A percentile compares a stretch with the other conserved stretches of the same genome.
Conservation (phyloP, 176 grass and related monocot genomes). For the Cymbopogon citratus region DNA sequence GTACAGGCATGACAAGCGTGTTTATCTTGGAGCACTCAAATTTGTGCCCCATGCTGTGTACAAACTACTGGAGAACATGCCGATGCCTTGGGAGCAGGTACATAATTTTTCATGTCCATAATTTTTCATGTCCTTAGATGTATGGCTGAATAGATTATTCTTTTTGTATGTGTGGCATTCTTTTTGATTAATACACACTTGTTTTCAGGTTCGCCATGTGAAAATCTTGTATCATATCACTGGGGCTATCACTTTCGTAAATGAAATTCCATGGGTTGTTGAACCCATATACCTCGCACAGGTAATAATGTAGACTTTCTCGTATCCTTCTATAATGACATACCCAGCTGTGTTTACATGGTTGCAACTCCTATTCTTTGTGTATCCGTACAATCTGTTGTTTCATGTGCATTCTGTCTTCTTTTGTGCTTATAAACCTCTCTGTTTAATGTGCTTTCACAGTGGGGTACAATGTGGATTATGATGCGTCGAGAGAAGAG, state of each 20-base stretch:
- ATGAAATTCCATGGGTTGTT: slow-evolving; percentile 93
- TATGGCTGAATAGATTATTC: neutral
- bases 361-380: neutral
- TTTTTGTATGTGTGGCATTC: neutral
- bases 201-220: slow-evolving; percentile 88
- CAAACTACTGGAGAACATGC: slow-evolving; percentile 95
- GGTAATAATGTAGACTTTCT: slow-evolving; percentile 28
- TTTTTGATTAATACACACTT: neutral
- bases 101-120: neutral
- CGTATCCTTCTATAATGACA: neutral
- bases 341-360: neutral
- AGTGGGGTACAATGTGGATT: slow-evolving; percentile 99
- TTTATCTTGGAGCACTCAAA: slow-evolving; percentile 94
- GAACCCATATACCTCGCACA: slow-evolving; percentile 97
- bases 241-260: slow-evolving; percentile 92
- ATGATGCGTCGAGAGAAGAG: slow-evolving; percentile 99
- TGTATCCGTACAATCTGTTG: neutral
- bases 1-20: slow-evolving; percentile 95
- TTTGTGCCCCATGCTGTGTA: slow-evolving; percentile 97
- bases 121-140: too few species aligned
- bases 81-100: slow-evolving; percentile 99
- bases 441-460: slow-evolving; percentile 18
- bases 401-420: neutral
- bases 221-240: slow-evolving; percentile 97
- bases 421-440: slow-evolving; percentile 14